Evolutionary conservation across 768 basidiomycete species (phyloP), one percentile per base, ranked within the genome.

Genomic region (Dentipellis sp.): DNA sequence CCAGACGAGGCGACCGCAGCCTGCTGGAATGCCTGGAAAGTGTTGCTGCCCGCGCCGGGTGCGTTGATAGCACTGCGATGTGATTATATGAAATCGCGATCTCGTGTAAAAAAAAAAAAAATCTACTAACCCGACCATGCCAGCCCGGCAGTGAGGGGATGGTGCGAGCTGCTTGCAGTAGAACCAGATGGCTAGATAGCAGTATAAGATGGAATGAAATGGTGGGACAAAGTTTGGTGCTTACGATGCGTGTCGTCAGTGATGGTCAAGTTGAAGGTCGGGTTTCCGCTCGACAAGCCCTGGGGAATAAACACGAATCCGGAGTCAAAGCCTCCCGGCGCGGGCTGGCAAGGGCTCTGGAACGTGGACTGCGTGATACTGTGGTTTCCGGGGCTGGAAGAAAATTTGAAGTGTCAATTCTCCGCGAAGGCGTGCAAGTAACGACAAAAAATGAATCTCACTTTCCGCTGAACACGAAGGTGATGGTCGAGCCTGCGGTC

Each of bases 351-450:
- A 1, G 80, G 80, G 49, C 65, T 62, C 10, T 60, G 54, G 58
- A 80, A 78, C 0, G 71, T 62, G 10, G 78, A 77, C 63, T 83
- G 80, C 3, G 79, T 78, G 21, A 83, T 71, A 35, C 71, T 71
- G 67, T 82, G 79, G 64, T 79, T 79, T 57, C 78, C 78, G 1
- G 78, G 78, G 22, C 72, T 77, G 50, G 2, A 16, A 48, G 2
- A 16, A 48, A 54, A 29, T 3, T 29, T 6, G 29, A 39, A 37
- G 51, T 35, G 39, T 35, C 10, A 19, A 17, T 5, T 8, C 34
- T 49, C 38, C 7, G 53, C 46, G 1, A 7, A 1, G 4, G 38
- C 10, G 21, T 23, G 22, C n/a, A 48, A 12, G 47, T 21, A 39
- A 6, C 36, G n/a, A 29, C 34, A 52, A 21, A 21, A 49, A 29